These are phyloP conservation scores for Scalesia atractyloides DNA, from an alignment of 129 eudicot genomes.

Conservation along the genomic window DNA sequence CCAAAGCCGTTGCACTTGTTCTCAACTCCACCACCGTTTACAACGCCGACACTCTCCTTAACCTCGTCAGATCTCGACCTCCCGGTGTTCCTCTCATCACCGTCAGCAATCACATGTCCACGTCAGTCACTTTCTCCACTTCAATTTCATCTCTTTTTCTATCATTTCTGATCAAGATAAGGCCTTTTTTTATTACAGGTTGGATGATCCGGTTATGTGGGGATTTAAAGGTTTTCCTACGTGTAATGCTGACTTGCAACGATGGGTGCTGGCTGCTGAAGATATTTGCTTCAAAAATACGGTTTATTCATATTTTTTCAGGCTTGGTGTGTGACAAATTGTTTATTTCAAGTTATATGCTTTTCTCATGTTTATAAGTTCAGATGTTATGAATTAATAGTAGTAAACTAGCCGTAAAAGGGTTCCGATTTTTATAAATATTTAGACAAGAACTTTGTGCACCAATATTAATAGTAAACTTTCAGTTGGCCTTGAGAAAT, in stretches of 20 bases:
- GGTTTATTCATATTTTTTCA: slow-evolving; percentile 68
- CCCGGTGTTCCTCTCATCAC: slow-evolving; percentile 88
- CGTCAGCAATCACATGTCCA: slow-evolving; percentile 98
- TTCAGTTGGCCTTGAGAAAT: too few species aligned
- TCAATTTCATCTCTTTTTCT: slow-evolving; percentile 11
- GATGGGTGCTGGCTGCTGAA: slow-evolving; percentile 96
- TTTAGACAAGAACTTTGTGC: too few species aligned
- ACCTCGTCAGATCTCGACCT: slow-evolving; percentile 73
- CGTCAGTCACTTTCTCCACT: slow-evolving; percentile 52
- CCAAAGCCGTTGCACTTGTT: slow-evolving; percentile 68
- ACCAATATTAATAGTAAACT: too few species aligned
- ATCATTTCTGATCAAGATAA: neutral
- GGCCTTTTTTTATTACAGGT: slow-evolving; percentile 39
- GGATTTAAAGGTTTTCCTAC: slow-evolving; percentile 88
- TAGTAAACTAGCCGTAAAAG: neutral
- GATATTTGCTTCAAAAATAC: slow-evolving; percentile 91
- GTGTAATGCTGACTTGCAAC: slow-evolving; percentile 60
- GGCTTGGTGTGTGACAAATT: slow-evolving; percentile 67
- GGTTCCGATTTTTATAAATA: too few species aligned
- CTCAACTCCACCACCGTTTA: slow-evolving; percentile 70
- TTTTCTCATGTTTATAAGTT: neutral
- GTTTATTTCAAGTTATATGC: slow-evolving; percentile 20
- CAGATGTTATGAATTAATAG: neutral
- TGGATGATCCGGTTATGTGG: slow-evolving; percentile 99
- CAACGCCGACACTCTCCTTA: slow-evolving; percentile 75